These are phyloP conservation scores for Trypanosoma scelopori DNA, from an alignment of 208 protist genomes.

Conservation along the genomic window DNA sequence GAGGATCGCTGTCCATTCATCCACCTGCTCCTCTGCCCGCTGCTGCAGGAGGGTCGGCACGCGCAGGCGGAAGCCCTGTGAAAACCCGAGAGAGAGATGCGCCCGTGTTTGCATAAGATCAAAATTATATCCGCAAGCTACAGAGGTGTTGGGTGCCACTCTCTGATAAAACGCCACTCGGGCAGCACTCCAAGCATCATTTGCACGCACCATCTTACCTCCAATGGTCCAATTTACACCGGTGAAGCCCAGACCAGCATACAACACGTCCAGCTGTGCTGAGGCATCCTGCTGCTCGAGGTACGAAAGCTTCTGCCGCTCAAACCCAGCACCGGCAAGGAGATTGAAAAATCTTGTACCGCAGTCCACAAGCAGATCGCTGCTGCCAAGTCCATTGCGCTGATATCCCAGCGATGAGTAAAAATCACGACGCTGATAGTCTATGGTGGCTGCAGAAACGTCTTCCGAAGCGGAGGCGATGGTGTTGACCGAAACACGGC, in stretches of 20 bases:
- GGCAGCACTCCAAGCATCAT: constrained; percentile 64
- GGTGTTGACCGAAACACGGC: constrained; percentile 65
- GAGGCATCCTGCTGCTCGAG: constrained; percentile 72
- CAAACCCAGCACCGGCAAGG: constrained; percentile 75
- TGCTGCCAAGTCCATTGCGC: constrained; percentile 85
- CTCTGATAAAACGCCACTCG: constrained; percentile 72
- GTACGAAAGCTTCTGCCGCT: constrained; percentile 77
- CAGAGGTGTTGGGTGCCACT: constrained; percentile 54
- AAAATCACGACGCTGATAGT: constrained; percentile 78
- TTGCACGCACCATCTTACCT: constrained; percentile 70
- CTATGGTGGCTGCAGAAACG: constrained; percentile 49
- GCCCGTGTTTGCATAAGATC: constrained; percentile 50
- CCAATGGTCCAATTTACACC: constrained; percentile 81
- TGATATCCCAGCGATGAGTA: constrained; percentile 71
- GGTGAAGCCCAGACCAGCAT: constrained; percentile 76
- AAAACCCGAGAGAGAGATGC: constrained; percentile 68
- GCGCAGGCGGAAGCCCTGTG: constrained; percentile 71
- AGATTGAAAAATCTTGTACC: constrained; percentile 85
- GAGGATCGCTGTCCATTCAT: constrained; percentile 38
- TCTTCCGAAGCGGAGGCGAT: constrained; percentile 84
- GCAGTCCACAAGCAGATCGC: constrained; percentile 79
- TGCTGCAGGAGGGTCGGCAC: constrained; percentile 41
- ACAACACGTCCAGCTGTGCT: constrained; percentile 74
- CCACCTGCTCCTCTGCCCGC: constrained; percentile 10
- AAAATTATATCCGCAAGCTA: constrained; percentile 76